Evolutionary conservation across 495 filamentous ascomycete genomes (phyloP), one percentile per base, ranked within the genome.

Genomic region (Penicillium fimorum): DNA sequence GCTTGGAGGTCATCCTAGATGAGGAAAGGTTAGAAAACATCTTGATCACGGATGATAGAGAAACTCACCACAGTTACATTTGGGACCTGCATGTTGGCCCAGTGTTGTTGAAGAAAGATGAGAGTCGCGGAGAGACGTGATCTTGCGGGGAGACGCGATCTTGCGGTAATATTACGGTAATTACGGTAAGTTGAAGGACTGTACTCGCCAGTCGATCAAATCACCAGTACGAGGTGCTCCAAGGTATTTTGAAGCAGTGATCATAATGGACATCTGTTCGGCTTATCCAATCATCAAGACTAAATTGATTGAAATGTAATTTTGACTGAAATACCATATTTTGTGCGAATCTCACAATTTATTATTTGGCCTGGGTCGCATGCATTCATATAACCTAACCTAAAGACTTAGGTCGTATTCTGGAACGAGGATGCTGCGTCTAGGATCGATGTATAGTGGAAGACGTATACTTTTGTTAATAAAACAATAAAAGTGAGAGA

Each of bases 1-100:
- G 77, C 76, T 59, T 75, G 69, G 47, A 94, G 83, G 55, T 94
- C 90, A 70, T 85, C 84, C 89, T 93, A 47, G 17, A 52, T 42
- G 11, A 42, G 5, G 20, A 0, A 4, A 2, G 4, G 12, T 38
- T 10, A 59, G 33, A 27, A 24, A 32, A 61, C 37, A 60, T 65
- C 4, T 18, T 6, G 5, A 65, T 33, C 17, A 62, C 37, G 20
- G 37, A 30, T 22, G 53, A 17, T 41, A 3, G 15, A 32, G 25
- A n/a, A 25, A 29, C 78, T 61, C 69, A 85, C 84, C 55, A 79
- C 59, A 50, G 81, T 84, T 50, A 86, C 74, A 27, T 73, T 65
- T 53, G 79, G 72, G 51, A 77, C 48, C 18, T 70, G 68, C 47
- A 69, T 59, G 35, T 30, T 58, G 44, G 24, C 29, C 43, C 25